Conservation (phyloP, 2,329 filamentous ascomycete species). For the Pyricularia grisea region DNA sequence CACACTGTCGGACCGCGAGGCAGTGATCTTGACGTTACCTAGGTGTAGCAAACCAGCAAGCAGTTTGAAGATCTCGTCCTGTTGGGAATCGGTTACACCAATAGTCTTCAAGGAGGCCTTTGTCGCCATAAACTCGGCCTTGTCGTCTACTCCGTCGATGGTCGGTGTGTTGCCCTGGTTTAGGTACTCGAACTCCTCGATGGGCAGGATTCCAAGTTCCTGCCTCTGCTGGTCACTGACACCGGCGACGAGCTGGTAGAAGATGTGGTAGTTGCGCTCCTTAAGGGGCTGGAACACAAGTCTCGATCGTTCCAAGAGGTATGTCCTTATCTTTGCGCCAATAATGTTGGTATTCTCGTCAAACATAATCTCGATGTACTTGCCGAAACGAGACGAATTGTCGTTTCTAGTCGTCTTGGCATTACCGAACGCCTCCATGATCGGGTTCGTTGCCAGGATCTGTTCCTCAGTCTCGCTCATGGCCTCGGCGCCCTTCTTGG, state of each 20-base stretch:
- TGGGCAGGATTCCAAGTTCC: slow-evolving; percentile 66
- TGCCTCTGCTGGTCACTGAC: slow-evolving; percentile 76
- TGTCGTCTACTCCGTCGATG: slow-evolving; percentile 93
- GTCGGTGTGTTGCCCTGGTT: slow-evolving; percentile 88
- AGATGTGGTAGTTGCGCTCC: slow-evolving; percentile 98
- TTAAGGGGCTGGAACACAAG: slow-evolving; percentile 95
- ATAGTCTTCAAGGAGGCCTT: slow-evolving; percentile 81
- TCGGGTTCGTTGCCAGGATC: slow-evolving; percentile 94
- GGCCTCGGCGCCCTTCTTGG: slow-evolving; percentile 63
- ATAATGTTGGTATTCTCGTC: slow-evolving; percentile 93
- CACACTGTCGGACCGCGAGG: slow-evolving; percentile 79
- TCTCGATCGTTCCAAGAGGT: slow-evolving; percentile 88
- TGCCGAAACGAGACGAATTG: slow-evolving; percentile 97
- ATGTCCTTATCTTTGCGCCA: slow-evolving; percentile 93
- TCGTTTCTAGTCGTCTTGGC: slow-evolving; percentile 99
- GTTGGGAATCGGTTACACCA: slow-evolving; percentile 65
- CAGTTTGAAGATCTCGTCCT: slow-evolving; percentile 79
- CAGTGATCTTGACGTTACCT: slow-evolving; percentile 92
- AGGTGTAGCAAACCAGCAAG: slow-evolving; percentile 87
- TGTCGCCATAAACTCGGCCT: slow-evolving; percentile 84
- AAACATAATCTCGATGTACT: slow-evolving; percentile 99
- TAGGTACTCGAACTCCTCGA: slow-evolving; percentile 91
- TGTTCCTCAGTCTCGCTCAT: slow-evolving; percentile 99
- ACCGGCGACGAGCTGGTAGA: slow-evolving; percentile 93
- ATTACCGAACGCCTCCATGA: slow-evolving; percentile 99